Evolutionary conservation across 2,329 filamentous ascomycete genomes (phyloP).

Genomic region (Alternaria brassicicola): DNA sequence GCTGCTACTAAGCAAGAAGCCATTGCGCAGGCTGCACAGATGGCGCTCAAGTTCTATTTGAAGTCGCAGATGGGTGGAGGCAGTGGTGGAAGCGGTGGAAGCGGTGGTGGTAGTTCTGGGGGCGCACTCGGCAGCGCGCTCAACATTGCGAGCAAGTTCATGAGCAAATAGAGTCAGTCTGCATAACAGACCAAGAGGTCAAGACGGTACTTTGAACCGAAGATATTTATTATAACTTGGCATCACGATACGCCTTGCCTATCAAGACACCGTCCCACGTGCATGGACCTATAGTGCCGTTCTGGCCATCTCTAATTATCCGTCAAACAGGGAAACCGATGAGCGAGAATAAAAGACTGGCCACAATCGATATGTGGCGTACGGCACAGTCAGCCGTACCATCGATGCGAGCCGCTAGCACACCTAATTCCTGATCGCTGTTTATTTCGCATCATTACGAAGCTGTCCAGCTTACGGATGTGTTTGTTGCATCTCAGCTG

Average conservation of each 20-base stretch:
- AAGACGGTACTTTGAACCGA: not conserved
- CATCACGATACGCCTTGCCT: not conserved
- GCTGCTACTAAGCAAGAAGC: constrained; percentile 79
- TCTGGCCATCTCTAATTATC: not conserved
- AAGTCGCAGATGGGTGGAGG: constrained; percentile 67
- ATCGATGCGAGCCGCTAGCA: not conserved
- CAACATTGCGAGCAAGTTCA: constrained; percentile 68
- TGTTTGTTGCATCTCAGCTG: not conserved
- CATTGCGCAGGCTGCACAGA: constrained; percentile 79
- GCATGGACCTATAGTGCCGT: not conserved
- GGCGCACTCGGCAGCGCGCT: constrained; percentile 59
- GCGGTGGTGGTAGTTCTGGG: constrained; percentile 51
- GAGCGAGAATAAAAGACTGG: not conserved
- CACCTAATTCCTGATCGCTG: not conserved
- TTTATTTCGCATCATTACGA: not conserved
- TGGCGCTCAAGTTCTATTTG: constrained; percentile 89
- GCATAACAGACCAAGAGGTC: not conserved
- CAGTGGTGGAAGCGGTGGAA: constrained; percentile 42
- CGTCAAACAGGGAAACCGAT: not conserved
- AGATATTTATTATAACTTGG: not conserved
- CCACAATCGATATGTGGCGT: constrained; percentile 2
- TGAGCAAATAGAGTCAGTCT: constrained; percentile 35
- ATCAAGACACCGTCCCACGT: not conserved
- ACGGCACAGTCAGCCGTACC: constrained; percentile 1
- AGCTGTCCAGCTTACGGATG: not conserved